A percentile compares a stretch with the other conserved stretches of the same genome.
Conservation (phyloP, 306 rosid genomes). For the Dicorynia guianensis region DNA sequence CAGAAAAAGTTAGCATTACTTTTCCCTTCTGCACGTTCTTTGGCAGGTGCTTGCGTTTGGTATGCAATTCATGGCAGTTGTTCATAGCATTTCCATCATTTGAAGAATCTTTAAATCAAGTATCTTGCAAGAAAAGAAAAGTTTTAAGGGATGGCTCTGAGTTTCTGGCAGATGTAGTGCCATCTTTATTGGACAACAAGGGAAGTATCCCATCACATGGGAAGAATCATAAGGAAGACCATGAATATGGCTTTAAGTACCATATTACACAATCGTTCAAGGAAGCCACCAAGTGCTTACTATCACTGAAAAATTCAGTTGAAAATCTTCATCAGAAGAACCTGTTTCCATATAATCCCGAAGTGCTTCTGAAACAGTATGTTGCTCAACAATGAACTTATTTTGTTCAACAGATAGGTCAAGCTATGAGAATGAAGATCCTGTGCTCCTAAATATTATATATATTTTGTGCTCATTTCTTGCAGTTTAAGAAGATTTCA, state of each 20-base stretch:
- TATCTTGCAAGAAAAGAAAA: constrained; percentile 75
- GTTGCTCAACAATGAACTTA: constrained; percentile 35
- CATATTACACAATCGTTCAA: constrained; percentile 42
- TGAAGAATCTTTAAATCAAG: constrained; percentile 45
- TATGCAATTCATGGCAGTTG: constrained; percentile 66
- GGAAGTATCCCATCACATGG: constrained; percentile 28
- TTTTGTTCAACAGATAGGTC: constrained; percentile 17
- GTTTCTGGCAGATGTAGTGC: constrained; percentile 35
- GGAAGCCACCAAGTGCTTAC: constrained; percentile 73
- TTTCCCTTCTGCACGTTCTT: constrained; percentile 33
- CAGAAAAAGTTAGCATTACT: constrained; percentile 26
- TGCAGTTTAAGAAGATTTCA: constrained; percentile 71
- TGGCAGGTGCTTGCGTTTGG: constrained; percentile 69
- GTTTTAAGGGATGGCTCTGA: constrained; percentile 36
- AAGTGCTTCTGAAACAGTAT: constrained; percentile 72
- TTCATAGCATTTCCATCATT: constrained; percentile 60
- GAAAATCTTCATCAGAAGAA: constrained; percentile 78
- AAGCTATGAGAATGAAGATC: constrained; percentile 2
- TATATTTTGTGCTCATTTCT: constrained; percentile 35
- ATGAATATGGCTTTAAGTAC: constrained; percentile 41
- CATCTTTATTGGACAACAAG: constrained; percentile 34
- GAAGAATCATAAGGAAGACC: constrained; percentile 42
- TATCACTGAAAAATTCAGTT: constrained; percentile 71
- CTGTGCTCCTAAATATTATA: neutral
- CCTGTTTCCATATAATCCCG: constrained; percentile 85